Conservation (phyloP, 2,329 filamentous ascomycete genomes). For the Chlorencoelia australis region DNA sequence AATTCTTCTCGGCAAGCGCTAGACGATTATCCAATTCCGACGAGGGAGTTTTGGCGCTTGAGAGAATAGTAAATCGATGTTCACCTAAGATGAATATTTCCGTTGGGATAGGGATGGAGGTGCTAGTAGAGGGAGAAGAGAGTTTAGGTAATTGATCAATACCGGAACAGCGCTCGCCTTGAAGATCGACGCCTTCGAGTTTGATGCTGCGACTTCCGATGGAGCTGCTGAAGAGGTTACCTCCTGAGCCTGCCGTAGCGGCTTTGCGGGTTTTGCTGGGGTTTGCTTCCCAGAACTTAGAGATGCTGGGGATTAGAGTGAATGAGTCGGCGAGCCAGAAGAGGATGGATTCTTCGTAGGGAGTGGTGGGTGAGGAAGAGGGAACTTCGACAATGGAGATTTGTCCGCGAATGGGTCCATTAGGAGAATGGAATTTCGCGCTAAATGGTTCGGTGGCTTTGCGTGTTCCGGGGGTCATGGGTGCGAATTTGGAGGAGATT, state of each 20-base stretch:
- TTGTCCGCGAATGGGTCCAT: conserved; percentile 15
- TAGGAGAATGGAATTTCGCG: conserved; percentile 7
- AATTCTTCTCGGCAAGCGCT: conserved; percentile 16
- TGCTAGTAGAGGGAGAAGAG: neutral
- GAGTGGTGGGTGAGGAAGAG: conserved; percentile 16
- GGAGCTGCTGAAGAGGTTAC: conserved; percentile 19
- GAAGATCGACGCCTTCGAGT: conserved; percentile 24
- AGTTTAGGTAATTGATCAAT: conserved; percentile 21
- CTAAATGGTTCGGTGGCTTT: conserved; percentile 24
- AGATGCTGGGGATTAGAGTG: conserved; percentile 23
- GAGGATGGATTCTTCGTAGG: conserved; percentile 24
- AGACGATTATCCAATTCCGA: conserved; percentile 8
- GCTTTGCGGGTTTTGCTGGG: conserved; percentile 12
- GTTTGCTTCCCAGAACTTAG: conserved; percentile 25
- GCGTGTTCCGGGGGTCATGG: conserved; percentile 54
- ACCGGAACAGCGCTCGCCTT: conserved; percentile 26
- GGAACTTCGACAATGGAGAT: conserved; percentile 25
- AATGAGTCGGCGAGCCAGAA: conserved; percentile 27
- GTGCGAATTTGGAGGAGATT: conserved; percentile 43
- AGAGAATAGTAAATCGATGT: conserved; percentile 23
- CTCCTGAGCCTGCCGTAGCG: conserved; percentile 12
- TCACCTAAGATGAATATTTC: conserved; percentile 26
- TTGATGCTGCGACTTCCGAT: conserved; percentile 19
- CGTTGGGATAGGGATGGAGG: conserved; percentile 10
- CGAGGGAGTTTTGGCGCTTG: conserved; percentile 9